Evolutionary conservation across 345 rosid species (phyloP).

Genomic region (Citrus inodora): DNA sequence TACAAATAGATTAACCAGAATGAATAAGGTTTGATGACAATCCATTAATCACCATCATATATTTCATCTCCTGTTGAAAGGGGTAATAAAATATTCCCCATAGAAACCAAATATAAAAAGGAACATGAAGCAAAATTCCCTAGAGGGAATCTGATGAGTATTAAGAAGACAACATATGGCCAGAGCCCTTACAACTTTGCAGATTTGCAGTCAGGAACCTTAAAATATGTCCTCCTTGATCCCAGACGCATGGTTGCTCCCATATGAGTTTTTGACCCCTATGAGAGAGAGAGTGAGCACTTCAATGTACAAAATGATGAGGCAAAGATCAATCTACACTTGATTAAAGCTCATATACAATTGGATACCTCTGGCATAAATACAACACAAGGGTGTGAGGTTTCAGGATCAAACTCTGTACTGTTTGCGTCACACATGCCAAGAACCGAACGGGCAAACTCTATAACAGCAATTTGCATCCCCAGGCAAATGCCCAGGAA

Average conservation of each 20-base stretch:
- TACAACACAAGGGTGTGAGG: slow-evolving; percentile 70
- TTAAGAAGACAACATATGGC: not conserved
- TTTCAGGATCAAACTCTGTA: slow-evolving; percentile 69
- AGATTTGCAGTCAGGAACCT: slow-evolving; percentile 63
- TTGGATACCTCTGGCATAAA: slow-evolving; percentile 74
- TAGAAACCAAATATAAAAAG: not conserved
- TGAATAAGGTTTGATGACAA: not conserved
- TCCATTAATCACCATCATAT: not conserved
- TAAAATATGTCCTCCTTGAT: slow-evolving; percentile 70
- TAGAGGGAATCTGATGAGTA: not conserved
- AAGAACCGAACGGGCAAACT: slow-evolving; percentile 72
- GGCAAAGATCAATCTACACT: not conserved
- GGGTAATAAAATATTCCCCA: not conserved
- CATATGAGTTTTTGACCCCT: slow-evolving; percentile 88
- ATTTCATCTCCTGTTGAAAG: not conserved
- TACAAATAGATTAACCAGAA: not conserved
- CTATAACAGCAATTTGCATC: slow-evolving; percentile 85
- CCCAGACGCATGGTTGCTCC: slow-evolving; percentile 88
- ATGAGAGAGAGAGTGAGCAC: not conserved
- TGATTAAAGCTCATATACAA: not conserved
- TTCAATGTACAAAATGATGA: not conserved
- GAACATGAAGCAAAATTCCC: not conserved
- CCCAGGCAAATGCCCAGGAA: slow-evolving; percentile 83
- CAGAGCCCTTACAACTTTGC: slow-evolving; percentile 56
- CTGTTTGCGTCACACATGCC: slow-evolving; percentile 67